A percentile compares a stretch with the other conserved stretches of the same genome.
Conservation (phyloP, 305 asterid species). For the Ajuga reptans region DNA sequence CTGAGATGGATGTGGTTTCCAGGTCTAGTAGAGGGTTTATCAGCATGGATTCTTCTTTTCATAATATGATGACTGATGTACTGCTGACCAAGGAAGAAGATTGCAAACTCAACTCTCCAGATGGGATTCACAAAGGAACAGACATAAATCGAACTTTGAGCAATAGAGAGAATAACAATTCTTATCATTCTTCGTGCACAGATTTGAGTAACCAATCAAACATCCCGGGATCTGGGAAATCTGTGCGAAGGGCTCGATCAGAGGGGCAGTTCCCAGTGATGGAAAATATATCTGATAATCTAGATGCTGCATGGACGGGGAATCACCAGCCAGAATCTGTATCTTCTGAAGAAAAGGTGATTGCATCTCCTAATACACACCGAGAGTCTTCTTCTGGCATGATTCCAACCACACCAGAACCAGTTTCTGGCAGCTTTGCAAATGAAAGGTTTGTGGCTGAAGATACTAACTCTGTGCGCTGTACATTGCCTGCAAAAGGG, state of each 20-base stretch:
- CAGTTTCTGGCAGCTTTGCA: slow-evolving; percentile 25
- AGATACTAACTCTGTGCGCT: slow-evolving; percentile 23
- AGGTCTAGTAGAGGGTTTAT: slow-evolving; percentile 48
- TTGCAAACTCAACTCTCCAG: slow-evolving; percentile 27
- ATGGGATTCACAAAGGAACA: slow-evolving; percentile 31
- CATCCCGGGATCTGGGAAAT: slow-evolving; percentile 30
- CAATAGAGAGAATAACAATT: slow-evolving; percentile 22
- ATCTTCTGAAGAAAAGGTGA: slow-evolving; percentile 26
- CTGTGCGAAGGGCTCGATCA: slow-evolving; percentile 51
- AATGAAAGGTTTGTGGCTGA: slow-evolving; percentile 25
- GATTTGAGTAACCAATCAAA: slow-evolving; percentile 29
- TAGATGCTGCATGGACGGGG: slow-evolving; percentile 64
- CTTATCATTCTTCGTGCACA: slow-evolving; percentile 29
- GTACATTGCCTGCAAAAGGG: slow-evolving; percentile 30
- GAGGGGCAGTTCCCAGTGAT: slow-evolving; percentile 44
- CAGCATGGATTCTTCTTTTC: slow-evolving; percentile 59
- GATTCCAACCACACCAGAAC: slow-evolving; percentile 23
- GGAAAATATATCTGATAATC: slow-evolving; percentile 53
- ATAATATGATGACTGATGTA: slow-evolving; percentile 37
- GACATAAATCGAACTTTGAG: slow-evolving; percentile 29
- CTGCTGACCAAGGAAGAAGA: slow-evolving; percentile 28
- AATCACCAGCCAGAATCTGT: slow-evolving; percentile 33
- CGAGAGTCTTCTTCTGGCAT: slow-evolving; percentile 31
- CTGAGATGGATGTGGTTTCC: slow-evolving; percentile 35
- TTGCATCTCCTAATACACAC: slow-evolving; percentile 26